A percentile compares a stretch with the other conserved stretches of the same genome.
phyloP scores from a whole-genome alignment of 2,329 filamentous ascomycete genomes.

The Akanthomyces uredinophilus region DNA sequence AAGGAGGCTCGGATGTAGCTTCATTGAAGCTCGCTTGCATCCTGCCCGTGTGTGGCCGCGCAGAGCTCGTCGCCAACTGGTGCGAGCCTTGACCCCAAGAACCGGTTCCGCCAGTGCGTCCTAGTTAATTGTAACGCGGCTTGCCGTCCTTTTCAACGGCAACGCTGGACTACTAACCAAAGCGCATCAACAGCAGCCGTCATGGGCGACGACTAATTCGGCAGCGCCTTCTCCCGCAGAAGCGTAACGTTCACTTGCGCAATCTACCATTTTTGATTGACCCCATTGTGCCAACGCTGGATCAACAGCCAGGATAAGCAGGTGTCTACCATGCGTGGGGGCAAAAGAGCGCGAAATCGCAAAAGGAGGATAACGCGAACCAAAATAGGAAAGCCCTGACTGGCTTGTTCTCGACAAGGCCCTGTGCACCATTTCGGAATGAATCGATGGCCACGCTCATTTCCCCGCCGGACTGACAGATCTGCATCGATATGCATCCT shows the following conservation, averaged over 20 bases:
- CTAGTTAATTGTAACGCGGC: no score
- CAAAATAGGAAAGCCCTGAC: not conserved
- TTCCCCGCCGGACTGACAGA: not conserved
- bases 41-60: no score
- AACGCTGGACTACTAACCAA: no score
- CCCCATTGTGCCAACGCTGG: not conserved
- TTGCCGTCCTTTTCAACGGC: no score
- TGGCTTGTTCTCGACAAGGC: not conserved
- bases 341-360: not conserved
- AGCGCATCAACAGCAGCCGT: no score
- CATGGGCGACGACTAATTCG: no score
- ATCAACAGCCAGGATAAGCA: not conserved
- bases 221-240: not conserved
- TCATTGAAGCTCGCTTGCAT: no score
- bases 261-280: no score
- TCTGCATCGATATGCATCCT: not conserved
- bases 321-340: not conserved
- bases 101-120: no score
- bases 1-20: no score
- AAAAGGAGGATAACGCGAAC: not conserved
- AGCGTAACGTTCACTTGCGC: not conserved
- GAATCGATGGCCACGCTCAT: not conserved
- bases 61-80: no score
- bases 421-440: not conserved
- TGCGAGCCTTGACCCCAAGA: no score